These are phyloP conservation scores for Solanum verrucosum DNA, from an alignment of 257 asterid species.

Conservation along the genomic window DNA sequence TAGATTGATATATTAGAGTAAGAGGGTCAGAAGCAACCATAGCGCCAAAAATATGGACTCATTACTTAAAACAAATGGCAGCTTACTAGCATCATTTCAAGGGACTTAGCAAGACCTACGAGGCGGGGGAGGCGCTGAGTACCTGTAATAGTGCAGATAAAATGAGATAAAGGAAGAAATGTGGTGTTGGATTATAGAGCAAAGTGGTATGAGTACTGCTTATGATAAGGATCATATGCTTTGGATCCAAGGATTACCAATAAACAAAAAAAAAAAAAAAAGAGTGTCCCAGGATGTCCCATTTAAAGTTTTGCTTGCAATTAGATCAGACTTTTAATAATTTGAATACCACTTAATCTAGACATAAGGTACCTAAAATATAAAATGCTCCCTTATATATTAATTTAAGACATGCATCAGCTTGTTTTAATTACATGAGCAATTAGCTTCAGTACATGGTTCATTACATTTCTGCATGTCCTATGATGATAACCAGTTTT, in stretches of 20 bases:
- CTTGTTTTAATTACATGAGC: background rate
- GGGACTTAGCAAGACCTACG: constrained; percentile 90
- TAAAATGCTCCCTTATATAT: background rate
- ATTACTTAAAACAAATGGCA: background rate
- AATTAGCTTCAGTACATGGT: background rate
- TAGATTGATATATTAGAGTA: constrained; percentile 15
- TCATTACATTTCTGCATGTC: background rate
- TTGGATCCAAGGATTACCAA: background rate
- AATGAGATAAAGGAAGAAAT: background rate
- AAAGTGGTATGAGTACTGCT: background rate
- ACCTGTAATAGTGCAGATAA: constrained; percentile 33
- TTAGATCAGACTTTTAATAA: background rate
- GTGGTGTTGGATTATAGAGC: background rate
- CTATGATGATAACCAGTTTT: background rate
- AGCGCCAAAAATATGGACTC: background rate
- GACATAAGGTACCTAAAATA: background rate
- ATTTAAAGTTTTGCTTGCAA: background rate
- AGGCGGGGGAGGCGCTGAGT: constrained; percentile 99
- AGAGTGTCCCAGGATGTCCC: background rate
- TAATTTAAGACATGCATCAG: background rate
- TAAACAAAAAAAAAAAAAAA: background rate
- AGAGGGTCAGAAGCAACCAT: background rate
- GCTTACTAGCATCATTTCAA: constrained; percentile 96
- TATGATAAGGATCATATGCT: background rate
- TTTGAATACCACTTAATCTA: background rate